Base-by-base conservation (phyloP, 768 basidiomycete species). In the Pleurotus salmoneostramineus region DNA sequence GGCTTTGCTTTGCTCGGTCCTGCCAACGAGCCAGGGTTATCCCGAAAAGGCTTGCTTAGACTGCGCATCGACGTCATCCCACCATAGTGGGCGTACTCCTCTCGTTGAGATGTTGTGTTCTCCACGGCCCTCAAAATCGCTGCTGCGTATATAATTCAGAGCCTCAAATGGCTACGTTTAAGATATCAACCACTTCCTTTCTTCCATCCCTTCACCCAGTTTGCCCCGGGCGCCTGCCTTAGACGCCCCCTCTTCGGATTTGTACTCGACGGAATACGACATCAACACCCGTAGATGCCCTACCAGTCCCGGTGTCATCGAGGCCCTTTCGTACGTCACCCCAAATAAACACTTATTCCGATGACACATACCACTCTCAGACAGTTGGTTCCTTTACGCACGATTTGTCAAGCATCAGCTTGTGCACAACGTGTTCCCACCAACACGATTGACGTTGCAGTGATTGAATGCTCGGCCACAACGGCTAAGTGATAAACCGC, bases 1-100 rank as follows among this genome's bases (percentile, higher is more conserved):
- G 52, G 52, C 14, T 37, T 55, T 43, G 43, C 36, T 55, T 36
- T 40, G 52, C 52, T 55, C 52, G 52, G 43, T 42, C 52, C 40
- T 55, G 36, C 15, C n/a, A 51, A 14, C n/a, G n/a, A 15, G 50
- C 12, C 50, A 52, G 50, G 50, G 50, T 36, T 35, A 15, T 14
- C 52, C 40, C 5, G 36, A 54, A 54, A 31, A 40, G 32, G 52
- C 42, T 55, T 8, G 40, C 52, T 36, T 43, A 36, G 43, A 55
- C 52, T 55, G 52, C 52, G 52, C 52, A 55, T 32, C 36, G 27
- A 49, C 33, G 48, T 49, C 48, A 45, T 45, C 17, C 44, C n/a
- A 6, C 44, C 12, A 11, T 17, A 45, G 44, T 45, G 44, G 44
- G 44, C 44, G 11, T 17, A 45, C 44, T 45, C 44, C 6, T 45